These are phyloP conservation scores for Colletotrichum falcatum DNA, from an alignment of 2,329 filamentous ascomycete species.

Conservation along the genomic window DNA sequence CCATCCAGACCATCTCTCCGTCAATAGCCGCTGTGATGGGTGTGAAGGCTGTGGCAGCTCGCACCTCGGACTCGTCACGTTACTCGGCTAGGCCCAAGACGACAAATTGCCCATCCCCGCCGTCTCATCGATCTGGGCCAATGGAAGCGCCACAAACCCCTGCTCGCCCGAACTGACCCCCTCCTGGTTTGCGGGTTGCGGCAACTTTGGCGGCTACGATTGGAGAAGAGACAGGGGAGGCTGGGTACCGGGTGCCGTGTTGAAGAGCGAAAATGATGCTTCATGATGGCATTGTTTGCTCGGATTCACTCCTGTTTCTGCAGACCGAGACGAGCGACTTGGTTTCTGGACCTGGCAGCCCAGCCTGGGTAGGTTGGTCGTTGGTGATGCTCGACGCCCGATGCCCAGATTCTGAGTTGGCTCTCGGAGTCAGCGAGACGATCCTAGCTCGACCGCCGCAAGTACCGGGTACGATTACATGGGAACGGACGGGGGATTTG, in stretches of 20 bases:
- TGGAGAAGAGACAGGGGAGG: conserved; percentile 44
- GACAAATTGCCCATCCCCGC: conserved; percentile 43
- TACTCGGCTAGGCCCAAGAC: conserved; percentile 46
- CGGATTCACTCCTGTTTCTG: conserved; percentile 22
- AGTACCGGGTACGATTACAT: conserved; percentile 36
- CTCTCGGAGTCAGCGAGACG: conserved; percentile 40
- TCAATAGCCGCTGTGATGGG: conserved; percentile 20
- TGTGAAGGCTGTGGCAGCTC: conserved; percentile 39
- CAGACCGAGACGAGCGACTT: conserved; percentile 22
- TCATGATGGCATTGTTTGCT: conserved; percentile 11
- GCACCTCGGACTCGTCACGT: conserved; percentile 50
- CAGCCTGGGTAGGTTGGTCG: neutral
- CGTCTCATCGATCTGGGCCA: conserved; percentile 48
- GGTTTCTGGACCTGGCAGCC: neutral
- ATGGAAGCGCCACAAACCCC: conserved; percentile 49
- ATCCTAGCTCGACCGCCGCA: conserved; percentile 31
- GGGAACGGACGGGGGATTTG: neutral
- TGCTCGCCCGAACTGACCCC: conserved; percentile 45
- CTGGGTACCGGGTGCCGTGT: neutral
- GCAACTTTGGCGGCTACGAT: conserved; percentile 50
- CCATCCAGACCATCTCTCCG: too few relatives aligned
- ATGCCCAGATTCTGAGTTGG: neutral
- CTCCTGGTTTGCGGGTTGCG: too few relatives aligned
- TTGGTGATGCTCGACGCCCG: neutral
- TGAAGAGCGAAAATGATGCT: neutral